Percentiles rank a stretch among this genome's conserved stretches.
phyloP scores from a whole-genome alignment of 2,329 filamentous ascomycete species.

The Colletotrichum chlorophyti region DNA sequence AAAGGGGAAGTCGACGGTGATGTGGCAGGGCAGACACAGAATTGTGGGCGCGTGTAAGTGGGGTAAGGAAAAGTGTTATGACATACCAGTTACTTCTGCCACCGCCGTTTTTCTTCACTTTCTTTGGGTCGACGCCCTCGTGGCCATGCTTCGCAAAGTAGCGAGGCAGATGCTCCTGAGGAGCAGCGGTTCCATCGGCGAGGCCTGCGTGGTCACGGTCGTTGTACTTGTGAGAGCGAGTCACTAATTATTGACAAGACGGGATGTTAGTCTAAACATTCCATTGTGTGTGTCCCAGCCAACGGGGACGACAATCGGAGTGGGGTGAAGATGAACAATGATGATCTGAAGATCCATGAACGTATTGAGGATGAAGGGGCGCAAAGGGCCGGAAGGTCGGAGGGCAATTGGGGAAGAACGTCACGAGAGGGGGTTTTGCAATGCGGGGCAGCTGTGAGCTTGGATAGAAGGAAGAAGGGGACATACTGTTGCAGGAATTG shows the following conservation, averaged over 20 bases:
- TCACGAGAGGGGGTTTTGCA: constrained; percentile 9
- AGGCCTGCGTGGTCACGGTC: constrained; percentile 87
- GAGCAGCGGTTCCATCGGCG: constrained; percentile 73
- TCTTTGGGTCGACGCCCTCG: constrained; percentile 83
- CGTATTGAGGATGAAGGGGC: not conserved
- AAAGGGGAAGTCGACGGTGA: not conserved
- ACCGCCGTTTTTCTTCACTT: constrained; percentile 95
- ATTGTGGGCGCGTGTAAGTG: constrained; percentile 19
- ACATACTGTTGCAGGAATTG: constrained; percentile 30
- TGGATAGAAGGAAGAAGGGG: not conserved
- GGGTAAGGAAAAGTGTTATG: constrained; percentile 25
- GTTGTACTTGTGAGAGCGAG: constrained; percentile 95
- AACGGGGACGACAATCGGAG: not conserved
- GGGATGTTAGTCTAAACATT: constrained; percentile 21
- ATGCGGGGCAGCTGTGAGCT: constrained; percentile 18
- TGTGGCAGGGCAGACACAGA: not conserved
- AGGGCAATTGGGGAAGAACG: constrained; percentile 6
- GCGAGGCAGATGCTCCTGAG: constrained; percentile 80
- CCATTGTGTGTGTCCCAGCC: not conserved
- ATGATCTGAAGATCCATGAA: not conserved
- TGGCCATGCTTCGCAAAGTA: constrained; percentile 92
- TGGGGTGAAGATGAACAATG: not conserved
- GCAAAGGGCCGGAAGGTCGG: not conserved
- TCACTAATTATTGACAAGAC: constrained; percentile 85
- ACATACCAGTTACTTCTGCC: constrained; percentile 94